Evolutionary conservation across 768 basidiomycete genomes (phyloP).

Genomic region (Lyophyllum atratum): DNA sequence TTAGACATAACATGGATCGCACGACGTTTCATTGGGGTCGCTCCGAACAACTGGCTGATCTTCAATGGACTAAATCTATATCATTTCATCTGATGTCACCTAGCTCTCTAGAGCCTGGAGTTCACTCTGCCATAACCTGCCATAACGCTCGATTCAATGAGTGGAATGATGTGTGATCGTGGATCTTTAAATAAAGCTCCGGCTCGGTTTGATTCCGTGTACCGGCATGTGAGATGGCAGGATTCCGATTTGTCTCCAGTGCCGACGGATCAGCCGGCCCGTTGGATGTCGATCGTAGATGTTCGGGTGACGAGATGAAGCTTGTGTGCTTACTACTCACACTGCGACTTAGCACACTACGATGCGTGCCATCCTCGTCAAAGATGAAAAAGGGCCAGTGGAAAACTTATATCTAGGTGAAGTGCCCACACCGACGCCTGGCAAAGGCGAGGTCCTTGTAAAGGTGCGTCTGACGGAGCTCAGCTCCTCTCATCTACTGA

Average conservation of each 20-base stretch:
- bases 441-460: conserved; percentile 69
- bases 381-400: conserved; percentile 70
- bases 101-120: not conserved
- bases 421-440: conserved; percentile 58
- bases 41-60: not conserved
- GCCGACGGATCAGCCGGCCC: too few relatives aligned
- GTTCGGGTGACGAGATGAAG: too few relatives aligned
- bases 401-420: conserved; percentile 83
- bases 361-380: conserved; percentile 84
- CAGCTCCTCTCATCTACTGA: not conserved
- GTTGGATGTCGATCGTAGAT: too few relatives aligned
- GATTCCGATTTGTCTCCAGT: too few relatives aligned
- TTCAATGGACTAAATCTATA: not conserved
- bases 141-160: too few relatives aligned
- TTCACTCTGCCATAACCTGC: not conserved
- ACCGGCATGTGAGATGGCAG: not conserved
- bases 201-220: not conserved
- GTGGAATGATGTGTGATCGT: not conserved
- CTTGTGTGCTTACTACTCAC: not conserved
- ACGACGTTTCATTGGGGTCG: not conserved
- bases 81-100: not conserved
- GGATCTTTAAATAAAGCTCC: not conserved
- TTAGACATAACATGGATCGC: not conserved
- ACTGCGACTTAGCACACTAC: not conserved
- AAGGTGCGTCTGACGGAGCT: conserved; percentile 48